A percentile compares a stretch with the other conserved stretches of the same genome.
Evolutionary conservation across 2,329 filamentous ascomycete species (phyloP).

Genomic region (Aciculosporium take): DNA sequence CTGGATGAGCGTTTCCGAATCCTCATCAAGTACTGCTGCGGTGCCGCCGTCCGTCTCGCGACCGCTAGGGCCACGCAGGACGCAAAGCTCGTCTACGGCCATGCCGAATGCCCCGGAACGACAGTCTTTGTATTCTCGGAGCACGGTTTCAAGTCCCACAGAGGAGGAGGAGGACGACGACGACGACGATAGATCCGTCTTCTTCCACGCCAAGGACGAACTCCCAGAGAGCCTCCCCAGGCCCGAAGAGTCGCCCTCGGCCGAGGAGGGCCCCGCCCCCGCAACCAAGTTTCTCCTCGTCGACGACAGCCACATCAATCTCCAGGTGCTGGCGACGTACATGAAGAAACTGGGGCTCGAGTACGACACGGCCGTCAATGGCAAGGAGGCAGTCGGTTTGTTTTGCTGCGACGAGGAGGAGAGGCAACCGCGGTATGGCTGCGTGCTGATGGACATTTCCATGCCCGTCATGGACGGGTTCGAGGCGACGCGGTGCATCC

Average conservation of each 20-base stretch:
- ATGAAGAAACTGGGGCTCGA: constrained; percentile 14
- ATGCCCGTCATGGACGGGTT: constrained; percentile 41
- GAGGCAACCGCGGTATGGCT: constrained; percentile 8
- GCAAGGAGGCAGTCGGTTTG: constrained; percentile 14
- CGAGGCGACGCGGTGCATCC: constrained; percentile 30
- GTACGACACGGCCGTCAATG: constrained; percentile 13
- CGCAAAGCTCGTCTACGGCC: background rate
- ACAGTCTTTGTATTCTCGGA: background rate
- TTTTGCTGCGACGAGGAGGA: too few species aligned
- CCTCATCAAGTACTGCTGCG: background rate
- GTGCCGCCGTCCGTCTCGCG: background rate
- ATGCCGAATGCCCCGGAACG: background rate
- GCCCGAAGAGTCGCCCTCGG: background rate
- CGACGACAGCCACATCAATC: constrained; percentile 24
- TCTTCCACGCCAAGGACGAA: background rate
- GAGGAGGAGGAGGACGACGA: background rate
- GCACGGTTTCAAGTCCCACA: background rate
- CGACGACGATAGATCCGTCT: background rate
- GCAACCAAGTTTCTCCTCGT: constrained; percentile 13
- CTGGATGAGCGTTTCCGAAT: constrained; percentile 1
- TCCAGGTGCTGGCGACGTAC: constrained; percentile 15
- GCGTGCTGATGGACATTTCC: constrained; percentile 30
- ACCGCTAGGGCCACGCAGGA: background rate
- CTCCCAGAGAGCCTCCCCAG: background rate
- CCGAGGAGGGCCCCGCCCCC: background rate